These are phyloP conservation scores for Aspergillus quadrilineatus DNA, from an alignment of 2,329 filamentous ascomycete genomes.

Conservation along the genomic window DNA sequence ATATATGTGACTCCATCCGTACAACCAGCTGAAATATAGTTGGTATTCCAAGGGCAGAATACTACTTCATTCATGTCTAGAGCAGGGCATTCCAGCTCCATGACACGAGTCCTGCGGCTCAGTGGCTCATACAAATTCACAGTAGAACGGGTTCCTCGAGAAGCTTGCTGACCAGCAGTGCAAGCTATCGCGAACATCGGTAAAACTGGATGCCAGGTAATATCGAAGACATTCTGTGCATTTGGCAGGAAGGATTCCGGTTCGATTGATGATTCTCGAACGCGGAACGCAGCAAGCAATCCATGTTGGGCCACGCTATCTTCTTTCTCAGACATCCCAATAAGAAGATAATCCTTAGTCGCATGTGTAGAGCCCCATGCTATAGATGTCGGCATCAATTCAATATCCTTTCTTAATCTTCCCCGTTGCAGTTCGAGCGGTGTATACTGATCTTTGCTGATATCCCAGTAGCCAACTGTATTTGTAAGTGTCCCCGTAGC, in stretches of 20 bases:
- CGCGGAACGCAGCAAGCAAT: slow-evolving; percentile 56
- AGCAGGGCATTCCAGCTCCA: slow-evolving; percentile 58
- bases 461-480: slow-evolving; percentile 39
- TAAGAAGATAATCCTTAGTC: slow-evolving; percentile 50
- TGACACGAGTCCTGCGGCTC: slow-evolving; percentile 31
- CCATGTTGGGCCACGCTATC: slow-evolving; percentile 44
- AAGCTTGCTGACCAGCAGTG: slow-evolving; percentile 37
- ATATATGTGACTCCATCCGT: slow-evolving; percentile 61
- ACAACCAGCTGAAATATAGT: slow-evolving; percentile 58
- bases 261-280: slow-evolving; percentile 39
- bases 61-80: slow-evolving; percentile 62
- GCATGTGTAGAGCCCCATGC: slow-evolving; percentile 46
- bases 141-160: slow-evolving; percentile 46
- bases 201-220: slow-evolving; percentile 55
- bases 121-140: slow-evolving; percentile 54
- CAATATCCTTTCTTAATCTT: slow-evolving; percentile 31
- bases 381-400: slow-evolving; percentile 47
- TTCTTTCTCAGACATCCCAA: slow-evolving; percentile 52
- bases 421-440: slow-evolving; percentile 27
- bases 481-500: slow-evolving; percentile 50
- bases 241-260: slow-evolving; percentile 45
- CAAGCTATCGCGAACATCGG: slow-evolving; percentile 55
- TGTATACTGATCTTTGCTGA: slow-evolving; percentile 24
- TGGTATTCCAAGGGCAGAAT: slow-evolving; percentile 47
- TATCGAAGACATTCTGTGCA: slow-evolving; percentile 58